Base-by-base conservation (phyloP, 1,284 basidiomycete genomes). In the Leccinum solheimii region DNA sequence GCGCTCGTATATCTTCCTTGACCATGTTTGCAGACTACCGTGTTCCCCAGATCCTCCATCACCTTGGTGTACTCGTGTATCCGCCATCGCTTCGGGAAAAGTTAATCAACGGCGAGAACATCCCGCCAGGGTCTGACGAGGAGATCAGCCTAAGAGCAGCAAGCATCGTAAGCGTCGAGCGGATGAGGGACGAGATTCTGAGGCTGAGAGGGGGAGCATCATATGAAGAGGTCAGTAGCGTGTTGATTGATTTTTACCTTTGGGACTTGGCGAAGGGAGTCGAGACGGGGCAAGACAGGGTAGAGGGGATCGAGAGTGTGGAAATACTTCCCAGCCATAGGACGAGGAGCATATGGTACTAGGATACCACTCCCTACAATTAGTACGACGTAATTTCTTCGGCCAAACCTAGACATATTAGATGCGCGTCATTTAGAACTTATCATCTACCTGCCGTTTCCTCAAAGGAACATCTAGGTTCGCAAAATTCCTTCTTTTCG, bases 11-110 rank as follows among this genome's bases (percentile, higher is more conserved):
- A 61, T 79, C 82, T 55, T 77, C 86, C 55, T 80, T 94, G 10
- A 92, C 91, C 14, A 94, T 93, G 92, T 94, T 94, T 73, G 90
- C 92, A 5, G 92, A 94, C 76, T 94, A 94, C 73, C 86, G 91
- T 50, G 89, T 94, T 7, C 92, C 91, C 3, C 92, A 94, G 72
- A 90, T 94, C 61, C 77, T 94, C 30, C 88, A 93, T 74, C 91
- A 92, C 69, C 81, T 94, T 16, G 79, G 82, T 45, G 87, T 92
- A 64, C 79, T 94, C 55, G 73, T 79, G 1, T 94, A 94, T 74
- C 85, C 90, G 2, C 74, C 80, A 0, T 71, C 79, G 4, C 80
- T 94, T 53, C 69, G 82, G 10, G 71, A 76, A 14, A 76, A 79
- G 30, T 79, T 94, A 36, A 68, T 72, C 5, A 65, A 76, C 8